Percentiles rank a stretch among this genome's conserved stretches.
Evolutionary conservation across 768 basidiomycete species (phyloP).

Genomic region (Mycena venus): DNA sequence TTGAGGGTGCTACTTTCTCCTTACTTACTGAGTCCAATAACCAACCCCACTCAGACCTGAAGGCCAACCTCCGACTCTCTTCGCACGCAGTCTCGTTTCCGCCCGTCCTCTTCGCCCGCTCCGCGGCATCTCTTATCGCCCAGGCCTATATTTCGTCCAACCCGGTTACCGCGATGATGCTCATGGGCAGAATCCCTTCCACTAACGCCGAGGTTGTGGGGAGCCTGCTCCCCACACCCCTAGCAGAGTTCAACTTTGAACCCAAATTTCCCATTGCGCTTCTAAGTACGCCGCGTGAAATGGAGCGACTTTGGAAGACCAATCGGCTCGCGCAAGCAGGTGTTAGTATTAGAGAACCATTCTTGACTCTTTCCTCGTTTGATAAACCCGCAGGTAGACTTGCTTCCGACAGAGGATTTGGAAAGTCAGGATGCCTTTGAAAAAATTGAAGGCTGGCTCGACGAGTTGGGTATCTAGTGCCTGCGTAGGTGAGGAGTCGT

Average conservation of each 20-base stretch:
- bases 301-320: constrained; percentile 47
- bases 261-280: constrained; percentile 73
- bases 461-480: constrained; percentile 55
- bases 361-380: background rate
- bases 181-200: constrained; percentile 66
- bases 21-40: background rate
- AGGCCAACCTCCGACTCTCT: constrained; percentile 55
- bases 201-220: constrained; percentile 52
- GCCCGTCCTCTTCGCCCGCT: constrained; percentile 68
- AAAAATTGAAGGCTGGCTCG: constrained; percentile 67
- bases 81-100: constrained; percentile 61
- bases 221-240: constrained; percentile 47
- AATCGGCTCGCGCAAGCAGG: constrained; percentile 55
- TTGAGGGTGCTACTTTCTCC: constrained; percentile 44
- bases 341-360: background rate
- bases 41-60: constrained; percentile 51
- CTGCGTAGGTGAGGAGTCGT: background rate
- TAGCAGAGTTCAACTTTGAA: constrained; percentile 72
- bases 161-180: constrained; percentile 71
- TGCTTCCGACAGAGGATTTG: constrained; percentile 48
- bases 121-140: constrained; percentile 65
- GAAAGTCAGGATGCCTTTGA: constrained; percentile 54
- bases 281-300: constrained; percentile 52
- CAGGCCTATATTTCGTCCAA: constrained; percentile 79
- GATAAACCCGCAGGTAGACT: constrained; percentile 51